phyloP scores from a whole-genome alignment of 2,329 filamentous ascomycete species.

The Chaetomiaceae sp. region DNA sequence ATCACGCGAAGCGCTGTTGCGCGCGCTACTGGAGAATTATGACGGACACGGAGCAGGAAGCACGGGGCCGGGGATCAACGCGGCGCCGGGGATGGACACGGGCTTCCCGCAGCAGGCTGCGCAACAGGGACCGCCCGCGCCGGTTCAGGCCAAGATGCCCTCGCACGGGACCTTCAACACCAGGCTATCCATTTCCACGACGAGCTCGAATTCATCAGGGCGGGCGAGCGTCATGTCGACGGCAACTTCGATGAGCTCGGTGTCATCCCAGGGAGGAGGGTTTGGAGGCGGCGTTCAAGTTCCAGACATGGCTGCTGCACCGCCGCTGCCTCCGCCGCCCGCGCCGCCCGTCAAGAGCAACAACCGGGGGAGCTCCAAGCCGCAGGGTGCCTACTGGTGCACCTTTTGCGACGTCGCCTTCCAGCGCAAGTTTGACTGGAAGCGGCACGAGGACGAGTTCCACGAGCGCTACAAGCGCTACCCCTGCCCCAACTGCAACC shows the following conservation, averaged over 20 bases:
- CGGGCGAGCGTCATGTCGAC: constrained; percentile 44
- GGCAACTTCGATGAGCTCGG: constrained; percentile 29
- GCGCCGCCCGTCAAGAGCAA: constrained; percentile 37
- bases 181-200: constrained; percentile 37
- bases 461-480: constrained; percentile 66
- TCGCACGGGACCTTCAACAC: constrained; percentile 14
- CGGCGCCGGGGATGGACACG: constrained; percentile 9
- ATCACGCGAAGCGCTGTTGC: constrained; percentile 31
- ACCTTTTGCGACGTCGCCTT: constrained; percentile 60
- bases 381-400: constrained; percentile 51
- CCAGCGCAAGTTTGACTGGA: constrained; percentile 66
- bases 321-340: constrained; percentile 25
- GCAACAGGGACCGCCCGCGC: constrained; percentile 13
- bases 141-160: constrained; percentile 13
- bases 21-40: constrained; percentile 33
- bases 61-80: too few species aligned
- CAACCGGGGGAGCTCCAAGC: constrained; percentile 33
- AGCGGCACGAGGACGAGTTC: constrained; percentile 65
- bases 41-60: not conserved
- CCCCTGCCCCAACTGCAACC: constrained; percentile 63
- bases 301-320: constrained; percentile 18
- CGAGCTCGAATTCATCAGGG: constrained; percentile 47
- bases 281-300: constrained; percentile 17
- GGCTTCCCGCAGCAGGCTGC: constrained; percentile 12
- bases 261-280: constrained; percentile 27